Conservation (phyloP, 345 rosid species). For the Ceriops tagal region DNA sequence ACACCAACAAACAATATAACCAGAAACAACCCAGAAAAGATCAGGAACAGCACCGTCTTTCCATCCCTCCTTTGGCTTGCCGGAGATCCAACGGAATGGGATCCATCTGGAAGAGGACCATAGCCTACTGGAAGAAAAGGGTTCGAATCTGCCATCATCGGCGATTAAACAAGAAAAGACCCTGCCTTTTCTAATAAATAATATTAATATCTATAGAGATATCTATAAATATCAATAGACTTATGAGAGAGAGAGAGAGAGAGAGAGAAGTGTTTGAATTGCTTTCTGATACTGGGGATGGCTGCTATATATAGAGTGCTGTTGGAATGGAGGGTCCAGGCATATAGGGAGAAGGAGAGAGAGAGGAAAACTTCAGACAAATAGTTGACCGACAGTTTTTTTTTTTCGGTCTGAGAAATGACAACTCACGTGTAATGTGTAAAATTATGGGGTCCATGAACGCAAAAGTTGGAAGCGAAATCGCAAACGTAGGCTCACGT, state of each 20-base stretch:
- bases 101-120: constrained; percentile 20
- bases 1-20: constrained; percentile 33
- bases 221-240: too few relatives aligned
- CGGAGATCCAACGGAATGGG: constrained; percentile 5
- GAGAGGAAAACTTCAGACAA: not conserved
- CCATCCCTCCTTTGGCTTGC: constrained; percentile 20
- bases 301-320: constrained; percentile 1
- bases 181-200: too few relatives aligned
- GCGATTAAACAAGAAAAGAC: not conserved
- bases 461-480: too few relatives aligned
- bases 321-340: not conserved
- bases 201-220: too few relatives aligned
- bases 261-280: not conserved
- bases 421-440: too few relatives aligned
- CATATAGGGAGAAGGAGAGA: not conserved
- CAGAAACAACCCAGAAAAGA: constrained; percentile 35
- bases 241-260: not conserved
- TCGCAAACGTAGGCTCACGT: too few relatives aligned
- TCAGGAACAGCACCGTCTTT: constrained; percentile 17
- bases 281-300: too few relatives aligned
- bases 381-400: too few relatives aligned
- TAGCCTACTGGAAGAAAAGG: constrained; percentile 18
- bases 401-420: too few relatives aligned
- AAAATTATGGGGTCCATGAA: too few relatives aligned
- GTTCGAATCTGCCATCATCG: constrained; percentile 20